Base-by-base conservation (phyloP, 1,139 yeast species). In the Taphrina wiesneri region DNA sequence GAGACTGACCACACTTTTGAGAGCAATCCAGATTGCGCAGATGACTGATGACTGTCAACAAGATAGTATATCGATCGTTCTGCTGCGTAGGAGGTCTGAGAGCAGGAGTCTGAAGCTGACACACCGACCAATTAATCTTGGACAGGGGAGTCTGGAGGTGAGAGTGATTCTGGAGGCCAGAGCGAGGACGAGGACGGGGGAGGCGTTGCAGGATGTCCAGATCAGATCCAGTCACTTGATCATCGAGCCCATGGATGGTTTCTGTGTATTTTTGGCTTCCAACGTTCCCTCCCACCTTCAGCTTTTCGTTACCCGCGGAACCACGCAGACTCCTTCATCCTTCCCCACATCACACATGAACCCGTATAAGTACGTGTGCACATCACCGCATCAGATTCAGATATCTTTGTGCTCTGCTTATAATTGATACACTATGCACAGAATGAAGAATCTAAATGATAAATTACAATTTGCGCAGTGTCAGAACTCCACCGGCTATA, bases 401-500 rank as follows among this genome's bases (percentile, higher is more conserved):
- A 43, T 1, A 19, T 19, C 47, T 17, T 43, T 21, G 25, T 2
- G 25, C 25, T 43, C 21, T 2, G 5, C 11, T 43, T 19, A 13
- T 11, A 43, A 43, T 1, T 2, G 17, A 43, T 43, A 17, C 3
- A 43, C 47, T 43, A 43, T 4, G 17, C 34, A 30, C 9, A 46
- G n/a, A 34, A n/a, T 34, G 41, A 34, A 11, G 41, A n/a, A 11
- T 11, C 11, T 34, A n/a, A n/a, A n/a, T n/a, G n/a, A n/a, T n/a
- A n/a, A n/a, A 11, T 7, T 34, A 28, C 53, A 45, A 32, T 53
- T 23, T 43, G 23, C 32, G 46, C 26, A 21, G 28, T 1, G 62
- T 39, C 43, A 56, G 30, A 19, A 56, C 19, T 6, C 53, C 52
- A 9, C 53, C 53, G 11, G 45, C 52, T 7, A 46, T 15, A 30